Conservation (phyloP, 164 flowering plant species). For the Stephania cephalantha region DNA sequence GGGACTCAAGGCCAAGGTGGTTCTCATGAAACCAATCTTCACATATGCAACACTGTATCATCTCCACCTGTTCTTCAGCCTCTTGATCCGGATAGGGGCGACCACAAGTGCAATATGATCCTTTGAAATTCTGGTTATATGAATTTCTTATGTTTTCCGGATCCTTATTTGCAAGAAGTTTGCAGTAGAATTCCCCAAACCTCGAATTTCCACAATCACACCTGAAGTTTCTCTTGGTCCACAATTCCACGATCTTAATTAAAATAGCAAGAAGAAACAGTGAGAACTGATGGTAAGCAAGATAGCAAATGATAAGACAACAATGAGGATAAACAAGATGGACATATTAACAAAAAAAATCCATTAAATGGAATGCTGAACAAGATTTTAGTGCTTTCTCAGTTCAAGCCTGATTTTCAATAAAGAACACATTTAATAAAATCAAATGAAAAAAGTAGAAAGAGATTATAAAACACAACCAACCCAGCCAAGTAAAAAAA, state of each 20-base stretch:
- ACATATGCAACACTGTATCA: conserved; percentile 94
- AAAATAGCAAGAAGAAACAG: not conserved
- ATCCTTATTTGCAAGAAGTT: conserved; percentile 72
- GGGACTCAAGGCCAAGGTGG: conserved; percentile 68
- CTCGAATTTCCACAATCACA: conserved; percentile 99
- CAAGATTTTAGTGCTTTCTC: not conserved
- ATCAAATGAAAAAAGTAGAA: too few species aligned
- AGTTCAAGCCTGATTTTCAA: too few species aligned
- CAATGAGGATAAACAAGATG: not conserved
- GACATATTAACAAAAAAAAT: not conserved
- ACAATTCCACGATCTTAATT: conserved; percentile 71
- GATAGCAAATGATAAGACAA: not conserved
- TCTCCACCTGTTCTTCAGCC: conserved; percentile 86
- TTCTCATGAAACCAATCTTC: conserved; percentile 99
- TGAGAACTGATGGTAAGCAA: not conserved
- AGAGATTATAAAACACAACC: too few species aligned
- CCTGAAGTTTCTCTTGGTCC: conserved; percentile 95
- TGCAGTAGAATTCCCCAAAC: conserved; percentile 83
- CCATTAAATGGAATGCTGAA: not conserved
- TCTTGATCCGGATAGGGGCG: conserved; percentile 94
- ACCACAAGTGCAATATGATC: conserved; percentile 78
- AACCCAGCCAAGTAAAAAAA: too few species aligned
- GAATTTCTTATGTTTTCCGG: conserved; percentile 62
- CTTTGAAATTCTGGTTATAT: conserved; percentile 94
- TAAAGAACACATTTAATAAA: too few species aligned